Percentiles rank a stretch among this genome's conserved stretches.
These are phyloP conservation scores for Botrytis galanthina DNA, from an alignment of 2,329 filamentous ascomycete species.

Conservation along the genomic window DNA sequence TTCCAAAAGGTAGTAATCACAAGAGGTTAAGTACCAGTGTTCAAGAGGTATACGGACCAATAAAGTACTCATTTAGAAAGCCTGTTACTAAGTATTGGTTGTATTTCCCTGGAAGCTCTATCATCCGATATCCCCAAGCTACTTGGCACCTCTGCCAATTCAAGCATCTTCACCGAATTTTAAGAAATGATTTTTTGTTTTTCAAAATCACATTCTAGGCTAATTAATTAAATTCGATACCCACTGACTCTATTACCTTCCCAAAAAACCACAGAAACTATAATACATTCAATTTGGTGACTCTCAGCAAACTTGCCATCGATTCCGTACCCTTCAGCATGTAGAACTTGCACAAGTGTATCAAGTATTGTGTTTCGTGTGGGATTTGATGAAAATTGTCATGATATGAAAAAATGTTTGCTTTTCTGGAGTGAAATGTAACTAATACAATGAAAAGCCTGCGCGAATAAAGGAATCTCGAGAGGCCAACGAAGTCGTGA, in stretches of 20 bases:
- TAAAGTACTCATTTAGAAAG: not conserved
- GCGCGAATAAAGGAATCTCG: not conserved
- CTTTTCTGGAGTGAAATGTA: conserved; percentile 11
- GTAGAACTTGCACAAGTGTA: conserved; percentile 10
- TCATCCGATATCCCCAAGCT: not conserved
- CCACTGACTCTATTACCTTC: not conserved
- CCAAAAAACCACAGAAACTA: conserved; percentile 10
- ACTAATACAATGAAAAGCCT: conserved; percentile 10
- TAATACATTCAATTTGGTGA: conserved; percentile 6
- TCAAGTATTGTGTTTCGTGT: not conserved
- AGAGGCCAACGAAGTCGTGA: not conserved
- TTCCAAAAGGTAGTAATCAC: not conserved
- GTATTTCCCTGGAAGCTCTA: not conserved
- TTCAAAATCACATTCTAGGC: not conserved
- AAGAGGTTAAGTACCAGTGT: too few relatives aligned
- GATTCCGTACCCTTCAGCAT: not conserved
- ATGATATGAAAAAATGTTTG: not conserved
- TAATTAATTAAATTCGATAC: conserved; percentile 8
- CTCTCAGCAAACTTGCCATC: conserved; percentile 15
- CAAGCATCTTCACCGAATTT: not conserved
- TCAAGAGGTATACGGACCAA: not conserved
- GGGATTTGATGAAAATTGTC: not conserved
- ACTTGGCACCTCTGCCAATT: too few relatives aligned
- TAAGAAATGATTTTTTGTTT: not conserved
- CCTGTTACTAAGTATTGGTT: not conserved